These are phyloP conservation scores for Parvularia atlantis DNA, from an alignment of 78 protist species.

Conservation along the genomic window DNA sequence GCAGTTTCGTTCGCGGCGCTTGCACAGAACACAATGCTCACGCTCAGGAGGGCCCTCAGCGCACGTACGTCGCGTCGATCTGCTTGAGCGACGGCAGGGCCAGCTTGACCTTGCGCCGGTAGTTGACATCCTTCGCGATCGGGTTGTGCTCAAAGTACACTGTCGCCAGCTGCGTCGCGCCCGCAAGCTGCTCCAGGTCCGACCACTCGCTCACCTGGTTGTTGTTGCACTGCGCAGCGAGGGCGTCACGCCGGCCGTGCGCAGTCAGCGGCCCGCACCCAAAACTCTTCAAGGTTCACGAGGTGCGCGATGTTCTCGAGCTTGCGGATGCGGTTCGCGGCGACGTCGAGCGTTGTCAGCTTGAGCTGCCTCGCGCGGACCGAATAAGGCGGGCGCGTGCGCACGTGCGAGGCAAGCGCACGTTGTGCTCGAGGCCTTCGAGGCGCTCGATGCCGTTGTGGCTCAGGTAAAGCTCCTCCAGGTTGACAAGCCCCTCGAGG, in stretches of 20 bases:
- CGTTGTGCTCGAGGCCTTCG: not conserved
- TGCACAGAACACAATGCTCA: too few species aligned
- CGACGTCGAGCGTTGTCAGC: not conserved
- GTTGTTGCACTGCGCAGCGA: not conserved
- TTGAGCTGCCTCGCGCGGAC: not conserved
- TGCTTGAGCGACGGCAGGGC: too few species aligned
- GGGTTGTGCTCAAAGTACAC: slow-evolving; percentile 16
- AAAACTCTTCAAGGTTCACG: not conserved
- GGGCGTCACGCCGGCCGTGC: not conserved
- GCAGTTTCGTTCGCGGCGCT: too few species aligned
- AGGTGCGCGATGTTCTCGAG: not conserved
- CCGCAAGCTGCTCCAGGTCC: not conserved
- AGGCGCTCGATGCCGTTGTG: not conserved
- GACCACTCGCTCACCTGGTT: not conserved
- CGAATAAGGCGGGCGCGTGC: not conserved
- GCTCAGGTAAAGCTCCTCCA: not conserved
- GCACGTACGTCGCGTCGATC: too few species aligned
- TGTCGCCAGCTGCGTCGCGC: not conserved
- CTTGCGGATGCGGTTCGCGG: not conserved
- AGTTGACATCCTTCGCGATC: too few species aligned
- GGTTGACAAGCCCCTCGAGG: not conserved
- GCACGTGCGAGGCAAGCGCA: not conserved
- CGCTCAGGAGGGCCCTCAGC: too few species aligned
- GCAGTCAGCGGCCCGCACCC: not conserved
- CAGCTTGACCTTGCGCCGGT: too few species aligned